A percentile compares a stretch with the other conserved stretches of the same genome.
Conservation (phyloP, 768 basidiomycete species). For the Leccinum fibrillosum region DNA sequence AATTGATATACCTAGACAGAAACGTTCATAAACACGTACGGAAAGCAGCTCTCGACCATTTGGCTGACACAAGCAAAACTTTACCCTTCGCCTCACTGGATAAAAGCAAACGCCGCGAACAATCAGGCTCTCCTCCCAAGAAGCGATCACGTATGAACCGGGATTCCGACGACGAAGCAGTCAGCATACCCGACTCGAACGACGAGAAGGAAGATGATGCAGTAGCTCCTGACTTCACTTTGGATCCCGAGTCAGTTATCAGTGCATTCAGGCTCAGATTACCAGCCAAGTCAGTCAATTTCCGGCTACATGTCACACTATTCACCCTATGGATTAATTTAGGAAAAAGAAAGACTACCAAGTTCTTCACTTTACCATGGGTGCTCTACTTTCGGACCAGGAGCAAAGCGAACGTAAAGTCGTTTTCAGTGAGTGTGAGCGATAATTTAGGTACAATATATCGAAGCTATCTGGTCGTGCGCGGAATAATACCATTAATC, state of each 20-base stretch:
- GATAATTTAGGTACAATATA: constrained; percentile 11
- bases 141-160: constrained; percentile 28
- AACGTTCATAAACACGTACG: constrained; percentile 13
- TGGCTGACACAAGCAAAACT: constrained; percentile 1
- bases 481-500: neutral
- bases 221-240: neutral
- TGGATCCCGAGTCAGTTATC: constrained; percentile 36
- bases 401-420: constrained; percentile 50
- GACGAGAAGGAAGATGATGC: constrained; percentile 5
- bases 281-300: constrained; percentile 36
- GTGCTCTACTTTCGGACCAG: constrained; percentile 50
- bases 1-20: constrained; percentile 10
- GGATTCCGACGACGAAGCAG: constrained; percentile 27
- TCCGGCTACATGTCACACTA: neutral
- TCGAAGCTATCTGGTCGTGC: neutral
- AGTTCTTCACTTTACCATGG: constrained; percentile 79
- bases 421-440: constrained; percentile 47
- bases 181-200: constrained; percentile 22
- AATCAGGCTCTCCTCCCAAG: constrained; percentile 18
- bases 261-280: constrained; percentile 49
- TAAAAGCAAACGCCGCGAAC: constrained; percentile 23
- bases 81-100: constrained; percentile 6
- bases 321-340: neutral
- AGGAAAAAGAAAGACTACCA: constrained; percentile 61
- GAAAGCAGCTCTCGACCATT: constrained; percentile 17